Evolutionary conservation across 306 rosid species (phyloP), one percentile per base, ranked within the genome.

Genomic region (Dryas drummondii): DNA sequence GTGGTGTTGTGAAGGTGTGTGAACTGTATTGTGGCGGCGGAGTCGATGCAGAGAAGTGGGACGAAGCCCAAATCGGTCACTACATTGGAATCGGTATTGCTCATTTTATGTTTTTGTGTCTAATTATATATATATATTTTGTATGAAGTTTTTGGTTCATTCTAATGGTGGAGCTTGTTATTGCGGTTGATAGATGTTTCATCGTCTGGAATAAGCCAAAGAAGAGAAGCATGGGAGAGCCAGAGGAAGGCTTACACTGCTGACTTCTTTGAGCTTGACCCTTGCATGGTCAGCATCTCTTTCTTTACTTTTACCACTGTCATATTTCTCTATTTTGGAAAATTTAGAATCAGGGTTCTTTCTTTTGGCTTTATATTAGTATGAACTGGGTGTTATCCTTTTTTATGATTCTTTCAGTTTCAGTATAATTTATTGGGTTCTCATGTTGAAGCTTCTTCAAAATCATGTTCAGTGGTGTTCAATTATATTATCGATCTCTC

Each of bases 21-120:
- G 99, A 94, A 63, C 66, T 94, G 81, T 92, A 90, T 26, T 94
- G 97, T 41, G 96, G 90, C 3, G 88, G 88, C 75, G 98, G 89
- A 45, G 45, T 68, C n/a, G 96, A 87, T 52, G 57, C 87, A 2
- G 90, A 86, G 45, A 94, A 87, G 70, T 94, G 93, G 94, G 85
- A 84, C 75, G 97, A 91, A 72, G 82, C 88, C 14, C 97, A 92
- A 84, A 92, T 90, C 49, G 87, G 89, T 46, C 97, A 90, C 80
- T 94, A 87, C 88, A 88, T 94, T 82, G 99, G 99, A 79, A 84
- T 94, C 15, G 96, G 97, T 93, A 90, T 11, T 16, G 3, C 72
- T 52, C n/a, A 4, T 10, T 54, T 4, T 6, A 8, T 45, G 2
- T n/a, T 53, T 16, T 48, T 70, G 13, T 7, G 6, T 27, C 22